phyloP scores from a whole-genome alignment of 306 rosid species.

The Vigna hirtella region DNA sequence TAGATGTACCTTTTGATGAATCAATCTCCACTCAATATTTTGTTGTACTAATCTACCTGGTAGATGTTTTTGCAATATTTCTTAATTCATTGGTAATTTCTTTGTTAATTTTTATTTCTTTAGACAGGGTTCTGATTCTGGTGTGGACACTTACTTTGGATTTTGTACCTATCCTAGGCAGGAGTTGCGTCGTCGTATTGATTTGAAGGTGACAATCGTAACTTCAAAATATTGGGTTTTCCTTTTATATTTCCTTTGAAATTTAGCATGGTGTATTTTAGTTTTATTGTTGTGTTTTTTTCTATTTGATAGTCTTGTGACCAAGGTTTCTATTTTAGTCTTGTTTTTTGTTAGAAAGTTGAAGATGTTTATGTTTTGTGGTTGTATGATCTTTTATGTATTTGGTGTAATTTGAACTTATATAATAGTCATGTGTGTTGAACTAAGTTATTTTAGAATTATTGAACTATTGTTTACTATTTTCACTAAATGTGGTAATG shows the following conservation, averaged over 20 bases:
- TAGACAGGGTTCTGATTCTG: slow-evolving; percentile 81
- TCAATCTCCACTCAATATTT: neutral
- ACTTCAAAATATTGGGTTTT: neutral
- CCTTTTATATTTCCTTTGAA: neutral
- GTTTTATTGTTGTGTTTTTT: neutral
- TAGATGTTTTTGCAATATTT: slow-evolving; percentile 28
- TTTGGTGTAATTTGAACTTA: too few species aligned
- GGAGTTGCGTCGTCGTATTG: slow-evolving; percentile 87
- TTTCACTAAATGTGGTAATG: too few species aligned
- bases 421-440: too few species aligned
- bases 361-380: too few species aligned
- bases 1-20: slow-evolving; percentile 3
- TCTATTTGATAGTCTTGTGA: neutral
- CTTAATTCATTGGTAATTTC: neutral
- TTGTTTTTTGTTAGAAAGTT: too few species aligned
- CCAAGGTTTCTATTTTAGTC: neutral
- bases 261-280: neutral
- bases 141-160: slow-evolving; percentile 94
- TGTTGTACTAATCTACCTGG: slow-evolving; percentile 4
- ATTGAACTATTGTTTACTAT: too few species aligned
- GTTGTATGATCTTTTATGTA: too few species aligned
- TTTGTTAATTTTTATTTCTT: slow-evolving; percentile 32
- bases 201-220: slow-evolving; percentile 69
- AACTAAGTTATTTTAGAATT: too few species aligned
- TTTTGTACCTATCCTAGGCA: slow-evolving; percentile 88